Conservation (phyloP, 1,284 basidiomycete species). For the Schizopora paradoxa region DNA sequence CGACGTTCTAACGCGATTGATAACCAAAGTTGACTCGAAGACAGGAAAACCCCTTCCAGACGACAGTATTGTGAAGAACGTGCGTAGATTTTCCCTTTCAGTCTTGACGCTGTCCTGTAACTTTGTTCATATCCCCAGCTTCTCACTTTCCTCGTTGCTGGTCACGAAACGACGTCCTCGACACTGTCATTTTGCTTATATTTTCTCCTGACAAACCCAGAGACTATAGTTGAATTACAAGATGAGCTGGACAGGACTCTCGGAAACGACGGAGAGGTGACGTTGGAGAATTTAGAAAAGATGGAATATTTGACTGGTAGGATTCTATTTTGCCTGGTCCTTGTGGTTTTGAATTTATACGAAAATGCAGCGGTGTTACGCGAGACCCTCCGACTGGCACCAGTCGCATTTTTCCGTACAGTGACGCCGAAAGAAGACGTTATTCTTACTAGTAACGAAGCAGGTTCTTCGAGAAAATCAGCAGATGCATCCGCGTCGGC, state of each 20-base stretch:
- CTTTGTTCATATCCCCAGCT: too few species aligned
- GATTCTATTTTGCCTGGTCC: slow-evolving; percentile 15
- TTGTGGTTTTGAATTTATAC: not conserved
- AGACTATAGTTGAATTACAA: slow-evolving; percentile 38
- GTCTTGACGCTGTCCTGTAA: not conserved
- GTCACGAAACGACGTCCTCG: slow-evolving; percentile 47
- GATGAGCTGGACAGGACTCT: slow-evolving; percentile 42
- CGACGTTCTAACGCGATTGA: too few species aligned
- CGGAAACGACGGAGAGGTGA: slow-evolving; percentile 33
- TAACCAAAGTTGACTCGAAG: slow-evolving; percentile 42
- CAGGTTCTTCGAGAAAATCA: too few species aligned
- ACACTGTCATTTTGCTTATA: slow-evolving; percentile 37
- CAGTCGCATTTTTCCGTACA: slow-evolving; percentile 35
- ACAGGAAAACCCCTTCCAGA: slow-evolving; percentile 41
- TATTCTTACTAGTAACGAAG: slow-evolving; percentile 31
- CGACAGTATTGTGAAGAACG: slow-evolving; percentile 42
- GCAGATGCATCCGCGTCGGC: too few species aligned
- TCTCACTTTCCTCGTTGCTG: slow-evolving; percentile 50
- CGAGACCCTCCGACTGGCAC: slow-evolving; percentile 42
- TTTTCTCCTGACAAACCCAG: slow-evolving; percentile 42
- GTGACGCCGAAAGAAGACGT: slow-evolving; percentile 35
- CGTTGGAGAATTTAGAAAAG: slow-evolving; percentile 36
- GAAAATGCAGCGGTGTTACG: slow-evolving; percentile 36
- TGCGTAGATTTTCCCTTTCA: slow-evolving; percentile 18
- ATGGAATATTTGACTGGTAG: slow-evolving; percentile 39